Conservation (phyloP, 1,284 basidiomycete genomes). For the Microbotryum violaceum region DNA sequence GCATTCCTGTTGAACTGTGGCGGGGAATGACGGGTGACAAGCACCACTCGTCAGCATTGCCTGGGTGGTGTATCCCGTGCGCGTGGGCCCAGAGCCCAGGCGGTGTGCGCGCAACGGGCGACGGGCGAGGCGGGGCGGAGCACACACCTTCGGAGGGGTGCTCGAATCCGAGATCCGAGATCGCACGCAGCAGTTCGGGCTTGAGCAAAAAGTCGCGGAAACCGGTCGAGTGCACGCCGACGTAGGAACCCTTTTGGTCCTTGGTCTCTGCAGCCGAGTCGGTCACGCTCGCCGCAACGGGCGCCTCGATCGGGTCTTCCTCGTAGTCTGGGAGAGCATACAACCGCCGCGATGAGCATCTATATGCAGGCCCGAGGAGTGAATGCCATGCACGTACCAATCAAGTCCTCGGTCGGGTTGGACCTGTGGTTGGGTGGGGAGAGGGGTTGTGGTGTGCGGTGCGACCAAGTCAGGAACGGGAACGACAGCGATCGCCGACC, state of each 20-base stretch:
- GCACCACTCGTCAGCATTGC: neutral
- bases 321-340: conserved; percentile 42
- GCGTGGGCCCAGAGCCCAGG: no score
- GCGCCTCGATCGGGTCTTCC: conserved; percentile 56
- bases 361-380: no score
- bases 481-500: no score
- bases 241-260: conserved; percentile 88
- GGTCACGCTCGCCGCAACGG: conserved; percentile 44
- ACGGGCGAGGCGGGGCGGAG: neutral
- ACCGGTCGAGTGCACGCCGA: conserved; percentile 75
- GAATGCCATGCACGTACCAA: conserved; percentile 9
- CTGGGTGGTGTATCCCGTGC: neutral
- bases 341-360: neutral
- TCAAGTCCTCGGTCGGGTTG: conserved; percentile 26
- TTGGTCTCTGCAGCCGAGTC: conserved; percentile 50
- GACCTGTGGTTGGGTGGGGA: neutral
- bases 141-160: conserved; percentile 93
- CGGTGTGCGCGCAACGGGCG: neutral
- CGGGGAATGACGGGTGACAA: neutral
- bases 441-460: no score
- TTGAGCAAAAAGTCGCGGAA: conserved; percentile 90
- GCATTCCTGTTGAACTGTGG: conserved; percentile 95
- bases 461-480: no score
- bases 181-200: conserved; percentile 92
- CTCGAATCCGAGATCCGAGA: conserved; percentile 98